These are phyloP conservation scores for Podaxis sp. DNA, from an alignment of 768 basidiomycete genomes.

Conservation along the genomic window DNA sequence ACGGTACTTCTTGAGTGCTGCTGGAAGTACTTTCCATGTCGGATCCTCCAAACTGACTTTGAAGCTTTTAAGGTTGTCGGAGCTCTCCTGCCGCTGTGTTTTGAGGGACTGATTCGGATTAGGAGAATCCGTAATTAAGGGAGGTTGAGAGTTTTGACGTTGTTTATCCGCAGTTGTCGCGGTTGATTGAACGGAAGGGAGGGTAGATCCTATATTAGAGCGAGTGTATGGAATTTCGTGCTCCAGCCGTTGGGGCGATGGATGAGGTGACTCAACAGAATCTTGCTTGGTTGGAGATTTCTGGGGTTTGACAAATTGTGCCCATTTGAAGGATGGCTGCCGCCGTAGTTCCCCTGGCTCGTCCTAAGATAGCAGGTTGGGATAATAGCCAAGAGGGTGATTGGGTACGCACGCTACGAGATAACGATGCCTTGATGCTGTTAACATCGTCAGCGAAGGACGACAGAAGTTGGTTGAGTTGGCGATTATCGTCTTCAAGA, in stretches of 20 bases:
- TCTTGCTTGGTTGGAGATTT: conserved; percentile 81
- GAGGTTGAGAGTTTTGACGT: conserved; percentile 18
- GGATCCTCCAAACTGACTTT: conserved; percentile 98
- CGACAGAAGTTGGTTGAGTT: conserved; percentile 60
- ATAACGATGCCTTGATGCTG: conserved; percentile 34
- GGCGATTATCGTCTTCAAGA: conserved; percentile 79
- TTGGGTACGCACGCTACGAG: conserved; percentile 34
- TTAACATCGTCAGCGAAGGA: conserved; percentile 67
- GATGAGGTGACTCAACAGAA: conserved; percentile 67
- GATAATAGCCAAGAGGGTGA: conserved; percentile 10
- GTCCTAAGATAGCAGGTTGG: conserved; percentile 25
- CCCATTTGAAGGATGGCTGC: conserved; percentile 89
- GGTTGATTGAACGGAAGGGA: conserved; percentile 19
- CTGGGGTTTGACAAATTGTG: conserved; percentile 70
- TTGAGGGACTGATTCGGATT: conserved; percentile 38
- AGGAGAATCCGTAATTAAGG: conserved; percentile 29
- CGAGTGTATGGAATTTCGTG: conserved; percentile 57
- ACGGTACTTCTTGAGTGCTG: conserved; percentile 97
- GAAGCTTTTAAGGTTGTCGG: conserved; percentile 88
- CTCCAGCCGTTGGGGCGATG: conserved; percentile 76
- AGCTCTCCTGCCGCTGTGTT: conserved; percentile 60
- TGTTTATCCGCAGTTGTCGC: conserved; percentile 30
- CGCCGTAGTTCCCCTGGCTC: conserved; percentile 53
- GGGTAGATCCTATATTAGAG: conserved; percentile 26
- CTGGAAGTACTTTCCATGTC: conserved; percentile 97